Percentiles rank a stretch among this genome's conserved stretches.
Evolutionary conservation across 2,329 filamentous ascomycete species (phyloP).

Genomic region (Colletotrichum musae): DNA sequence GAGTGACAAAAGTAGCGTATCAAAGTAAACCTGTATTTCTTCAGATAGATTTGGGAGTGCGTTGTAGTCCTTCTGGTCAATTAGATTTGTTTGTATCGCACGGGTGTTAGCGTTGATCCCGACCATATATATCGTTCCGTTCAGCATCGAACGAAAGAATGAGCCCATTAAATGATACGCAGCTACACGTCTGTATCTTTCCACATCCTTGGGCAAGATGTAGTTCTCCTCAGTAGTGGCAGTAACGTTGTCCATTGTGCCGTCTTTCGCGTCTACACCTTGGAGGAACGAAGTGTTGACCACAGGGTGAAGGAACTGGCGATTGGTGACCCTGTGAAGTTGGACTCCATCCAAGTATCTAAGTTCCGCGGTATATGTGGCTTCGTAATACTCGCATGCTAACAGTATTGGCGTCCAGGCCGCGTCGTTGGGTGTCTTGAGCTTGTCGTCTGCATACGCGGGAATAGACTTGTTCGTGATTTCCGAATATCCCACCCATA

Average conservation of each 20-base stretch:
- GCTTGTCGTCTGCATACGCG: slow-evolving; percentile 38
- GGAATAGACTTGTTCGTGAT: slow-evolving; percentile 42
- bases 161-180: slow-evolving; percentile 51
- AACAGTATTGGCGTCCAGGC: slow-evolving; percentile 50
- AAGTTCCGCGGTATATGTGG: slow-evolving; percentile 49
- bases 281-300: slow-evolving; percentile 48
- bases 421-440: slow-evolving; percentile 37
- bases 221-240: slow-evolving; percentile 46
- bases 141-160: slow-evolving; percentile 48
- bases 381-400: slow-evolving; percentile 53
- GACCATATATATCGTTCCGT: slow-evolving; percentile 48
- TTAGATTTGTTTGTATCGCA: slow-evolving; percentile 56
- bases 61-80: slow-evolving; percentile 49
- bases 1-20: slow-evolving; percentile 52
- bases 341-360: slow-evolving; percentile 47
- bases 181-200: slow-evolving; percentile 47
- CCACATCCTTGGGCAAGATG: slow-evolving; percentile 44
- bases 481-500: slow-evolving; percentile 52
- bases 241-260: slow-evolving; percentile 50
- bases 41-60: slow-evolving; percentile 43
- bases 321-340: slow-evolving; percentile 41
- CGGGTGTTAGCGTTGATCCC: slow-evolving; percentile 47
- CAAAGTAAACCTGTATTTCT: slow-evolving; percentile 47
- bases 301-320: slow-evolving; percentile 44
- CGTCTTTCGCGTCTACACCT: slow-evolving; percentile 47